phyloP scores from a whole-genome alignment of 345 rosid species.

The Lumnitzera racemosa region DNA sequence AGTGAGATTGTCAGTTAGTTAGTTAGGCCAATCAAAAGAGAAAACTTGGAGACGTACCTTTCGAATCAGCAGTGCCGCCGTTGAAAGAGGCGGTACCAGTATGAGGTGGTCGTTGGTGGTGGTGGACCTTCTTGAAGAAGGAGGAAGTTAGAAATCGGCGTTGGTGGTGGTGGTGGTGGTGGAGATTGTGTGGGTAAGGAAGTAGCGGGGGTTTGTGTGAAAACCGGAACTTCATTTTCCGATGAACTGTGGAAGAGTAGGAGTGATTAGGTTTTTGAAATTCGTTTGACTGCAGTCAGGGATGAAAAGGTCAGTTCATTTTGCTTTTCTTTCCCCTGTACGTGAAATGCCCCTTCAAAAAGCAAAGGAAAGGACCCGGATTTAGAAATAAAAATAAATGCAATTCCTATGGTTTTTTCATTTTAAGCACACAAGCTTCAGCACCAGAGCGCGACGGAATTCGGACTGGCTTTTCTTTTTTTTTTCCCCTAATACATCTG shows the following conservation, averaged over 20 bases:
- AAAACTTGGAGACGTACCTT: slow-evolving; percentile 30
- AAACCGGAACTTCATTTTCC: slow-evolving; percentile 36
- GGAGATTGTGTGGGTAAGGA: slow-evolving; percentile 16
- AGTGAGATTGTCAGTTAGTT: slow-evolving; percentile 2
- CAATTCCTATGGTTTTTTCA: too few species aligned
- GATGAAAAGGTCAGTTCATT: too few species aligned
- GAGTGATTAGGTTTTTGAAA: neutral
- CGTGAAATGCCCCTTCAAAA: too few species aligned
- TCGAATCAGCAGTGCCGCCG: slow-evolving; percentile 36
- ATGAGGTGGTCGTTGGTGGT: slow-evolving; percentile 21
- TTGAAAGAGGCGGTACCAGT: slow-evolving; percentile 30
- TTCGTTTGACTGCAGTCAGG: too few species aligned
- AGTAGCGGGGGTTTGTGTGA: slow-evolving; percentile 23
- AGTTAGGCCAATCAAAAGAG: neutral
- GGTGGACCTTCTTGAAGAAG: slow-evolving; percentile 35
- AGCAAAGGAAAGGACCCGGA: too few species aligned
- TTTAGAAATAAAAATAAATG: too few species aligned
- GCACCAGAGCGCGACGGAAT: too few species aligned
- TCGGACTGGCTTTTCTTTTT: too few species aligned
- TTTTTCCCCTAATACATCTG: too few species aligned
- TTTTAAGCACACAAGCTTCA: too few species aligned
- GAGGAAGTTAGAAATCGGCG: slow-evolving; percentile 39
- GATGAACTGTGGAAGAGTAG: neutral
- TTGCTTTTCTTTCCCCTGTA: too few species aligned
- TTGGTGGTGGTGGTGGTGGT: slow-evolving; percentile 17